A percentile compares a stretch with the other conserved stretches of the same genome.
These are phyloP conservation scores for Echria macrotheca DNA, from an alignment of 495 filamentous ascomycete species.

Conservation along the genomic window DNA sequence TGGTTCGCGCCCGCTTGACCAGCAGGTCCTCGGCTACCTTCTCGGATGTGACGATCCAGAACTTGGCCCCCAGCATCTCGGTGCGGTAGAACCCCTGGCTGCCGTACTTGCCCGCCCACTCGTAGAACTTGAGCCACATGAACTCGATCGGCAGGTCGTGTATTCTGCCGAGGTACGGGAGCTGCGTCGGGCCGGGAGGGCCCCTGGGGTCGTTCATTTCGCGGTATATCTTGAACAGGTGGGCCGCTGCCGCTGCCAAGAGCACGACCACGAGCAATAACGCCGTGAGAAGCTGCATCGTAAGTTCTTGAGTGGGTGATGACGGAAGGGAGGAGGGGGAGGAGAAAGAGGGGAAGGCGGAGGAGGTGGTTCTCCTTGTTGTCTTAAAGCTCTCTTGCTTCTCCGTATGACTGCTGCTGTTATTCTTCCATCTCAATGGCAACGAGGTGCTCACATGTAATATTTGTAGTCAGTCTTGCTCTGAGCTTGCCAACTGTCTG, in stretches of 20 bases:
- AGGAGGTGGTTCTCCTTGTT: no score
- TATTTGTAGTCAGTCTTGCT: no score
- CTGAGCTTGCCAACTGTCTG: no score
- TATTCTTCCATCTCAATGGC: no score
- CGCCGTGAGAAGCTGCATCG: constrained; percentile 17
- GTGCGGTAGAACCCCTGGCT: constrained; percentile 40
- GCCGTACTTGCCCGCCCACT: constrained; percentile 47
- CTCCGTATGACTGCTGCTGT: no score
- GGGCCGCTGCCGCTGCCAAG: constrained; percentile 19
- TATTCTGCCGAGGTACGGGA: constrained; percentile 40
- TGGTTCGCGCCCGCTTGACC: constrained; percentile 41
- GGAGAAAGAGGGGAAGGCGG: no score
- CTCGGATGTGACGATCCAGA: constrained; percentile 48
- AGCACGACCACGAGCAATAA: constrained; percentile 20
- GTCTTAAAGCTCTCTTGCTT: no score
- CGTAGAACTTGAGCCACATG: constrained; percentile 49
- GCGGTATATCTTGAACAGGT: constrained; percentile 26
- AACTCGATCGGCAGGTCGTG: constrained; percentile 42
- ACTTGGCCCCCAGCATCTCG: constrained; percentile 41
- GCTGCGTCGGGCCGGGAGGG: constrained; percentile 32
- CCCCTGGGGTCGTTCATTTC: constrained; percentile 30
- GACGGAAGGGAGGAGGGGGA: no score
- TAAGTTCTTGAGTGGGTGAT: neutral
- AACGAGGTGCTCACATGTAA: no score
- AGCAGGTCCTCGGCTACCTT: constrained; percentile 48